Evolutionary conservation across 78 protist species (phyloP), one percentile per base, ranked within the genome.

Genomic region (Dictyostelium purpureum): DNA sequence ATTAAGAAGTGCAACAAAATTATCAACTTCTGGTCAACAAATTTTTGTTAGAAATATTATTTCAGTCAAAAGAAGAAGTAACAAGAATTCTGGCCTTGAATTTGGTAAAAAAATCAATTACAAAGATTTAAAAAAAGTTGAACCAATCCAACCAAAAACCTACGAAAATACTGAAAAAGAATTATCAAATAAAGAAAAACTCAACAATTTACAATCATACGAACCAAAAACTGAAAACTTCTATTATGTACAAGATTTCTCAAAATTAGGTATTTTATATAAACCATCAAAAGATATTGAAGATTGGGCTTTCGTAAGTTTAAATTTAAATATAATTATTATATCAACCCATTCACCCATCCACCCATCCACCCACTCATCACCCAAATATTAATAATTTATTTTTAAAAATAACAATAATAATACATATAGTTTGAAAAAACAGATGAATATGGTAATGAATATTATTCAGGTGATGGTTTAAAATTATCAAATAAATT

Each of bases 271-370:
- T 85, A 47, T 59, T 42, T 33, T 85, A 7, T n/a, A 75, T 19
- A 38, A 85, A n/a, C 7, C 33, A 63, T 42, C 71, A 4, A 82
- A 85, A 24, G 40, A 73, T 16, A 65, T 51, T 31, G 92, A 85
- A 61, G 35, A 85, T 21, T 85, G 92, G 92, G 77, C 43, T 59
- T 26, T 70, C 43, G 88, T 79, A 79, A 57, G 54, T 74, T 19
- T 28, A 61, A 4, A 43, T 43, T 9, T 43, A 43, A 9, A 43
- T 43, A 43, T 43, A 43, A 43, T 9, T 43, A 43, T 43, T 43
- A 4, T 43, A 43, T 9, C 7, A 43, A 9, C 4, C 7, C 49
- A 43, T 43, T 43, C 7, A 9, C 7, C 4, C 7, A 9, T 9
- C 49, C 7, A 9, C 7, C 7, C 4, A 43, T 43, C 4, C 49